Evolutionary conservation across 139 green algal genomes (phyloP).

Genomic region (Asterochloris erici): DNA sequence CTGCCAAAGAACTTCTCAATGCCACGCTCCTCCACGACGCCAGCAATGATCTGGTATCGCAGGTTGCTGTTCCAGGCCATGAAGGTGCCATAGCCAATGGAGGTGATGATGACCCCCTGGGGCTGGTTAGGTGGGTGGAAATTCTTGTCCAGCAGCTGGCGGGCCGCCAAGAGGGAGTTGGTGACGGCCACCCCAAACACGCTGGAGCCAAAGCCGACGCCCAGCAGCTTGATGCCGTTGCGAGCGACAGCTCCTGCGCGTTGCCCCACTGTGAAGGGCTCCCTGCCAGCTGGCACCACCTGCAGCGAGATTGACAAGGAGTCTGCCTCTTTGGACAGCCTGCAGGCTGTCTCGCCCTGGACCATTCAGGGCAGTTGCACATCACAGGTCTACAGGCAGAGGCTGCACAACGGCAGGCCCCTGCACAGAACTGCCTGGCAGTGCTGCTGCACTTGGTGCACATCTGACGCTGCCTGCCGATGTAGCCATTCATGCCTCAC

Average conservation of each 20-base stretch:
- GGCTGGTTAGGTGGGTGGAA: conserved; percentile 62
- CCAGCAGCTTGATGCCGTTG: conserved; percentile 90
- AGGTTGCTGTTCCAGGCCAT: conserved; percentile 94
- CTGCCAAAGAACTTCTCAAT: conserved; percentile 80
- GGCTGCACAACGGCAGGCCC: too few relatives aligned
- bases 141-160: conserved; percentile 67
- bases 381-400: too few relatives aligned
- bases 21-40: conserved; percentile 90
- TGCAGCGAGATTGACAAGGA: background rate
- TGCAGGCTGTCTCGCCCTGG: too few relatives aligned
- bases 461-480: too few relatives aligned
- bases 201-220: conserved; percentile 75
- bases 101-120: conserved; percentile 80
- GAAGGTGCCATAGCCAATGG: conserved; percentile 88
- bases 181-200: conserved; percentile 88
- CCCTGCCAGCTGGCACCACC: conserved; percentile 52
- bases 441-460: too few relatives aligned
- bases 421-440: too few relatives aligned
- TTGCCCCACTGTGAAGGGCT: conserved; percentile 75
- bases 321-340: background rate
- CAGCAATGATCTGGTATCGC: conserved; percentile 67
- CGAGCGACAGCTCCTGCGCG: conserved; percentile 68
- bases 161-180: conserved; percentile 70
- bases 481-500: too few relatives aligned
- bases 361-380: too few relatives aligned